These are phyloP conservation scores for Eimeria brunetti DNA, from an alignment of 169 alveolate species.

Conservation along the genomic window DNA sequence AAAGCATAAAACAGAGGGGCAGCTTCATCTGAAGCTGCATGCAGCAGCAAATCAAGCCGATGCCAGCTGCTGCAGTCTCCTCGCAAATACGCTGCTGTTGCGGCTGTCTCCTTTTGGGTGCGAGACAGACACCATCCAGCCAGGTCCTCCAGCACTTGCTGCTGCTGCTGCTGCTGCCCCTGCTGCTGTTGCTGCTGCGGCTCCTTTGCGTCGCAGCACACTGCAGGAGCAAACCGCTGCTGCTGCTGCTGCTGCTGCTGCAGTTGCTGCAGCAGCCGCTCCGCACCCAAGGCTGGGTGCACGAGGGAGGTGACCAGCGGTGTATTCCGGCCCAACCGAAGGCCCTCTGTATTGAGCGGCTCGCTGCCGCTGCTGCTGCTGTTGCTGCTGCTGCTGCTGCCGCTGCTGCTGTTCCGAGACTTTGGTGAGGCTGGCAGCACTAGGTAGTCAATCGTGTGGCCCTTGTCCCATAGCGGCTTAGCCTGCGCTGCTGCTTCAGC, in stretches of 20 bases:
- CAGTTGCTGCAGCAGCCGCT: conserved; percentile 57
- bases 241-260: conserved; percentile 32
- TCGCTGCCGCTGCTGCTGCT: conserved; percentile 1
- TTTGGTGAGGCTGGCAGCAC: conserved; percentile 8
- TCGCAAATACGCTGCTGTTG: conserved; percentile 17
- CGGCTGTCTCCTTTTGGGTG: conserved; percentile 22
- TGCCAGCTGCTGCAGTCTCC: conserved; percentile 56
- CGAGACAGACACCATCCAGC: conserved; percentile 61
- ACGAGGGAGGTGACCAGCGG: conserved; percentile 48
- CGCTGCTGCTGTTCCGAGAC: conserved; percentile 22
- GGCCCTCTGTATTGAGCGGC: conserved; percentile 15
- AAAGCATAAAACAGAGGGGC: conserved; percentile 46
- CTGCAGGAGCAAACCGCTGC: background rate
- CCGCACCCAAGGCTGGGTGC: conserved; percentile 46
- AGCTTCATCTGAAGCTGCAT: conserved; percentile 74
- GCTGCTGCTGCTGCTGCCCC: background rate
- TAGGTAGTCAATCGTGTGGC: conserved; percentile 32
- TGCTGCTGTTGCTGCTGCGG: background rate
- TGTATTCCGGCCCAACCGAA: conserved; percentile 4
- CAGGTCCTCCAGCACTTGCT: conserved; percentile 20
- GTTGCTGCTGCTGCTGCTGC: conserved; percentile 42
- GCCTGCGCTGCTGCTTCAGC: background rate
- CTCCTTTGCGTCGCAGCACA: background rate
- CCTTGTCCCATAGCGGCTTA: conserved; percentile 41
- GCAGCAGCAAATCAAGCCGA: conserved; percentile 67